Evolutionary conservation across 495 filamentous ascomycete genomes (phyloP), one percentile per base, ranked within the genome.

Genomic region (Xylaria acuta): DNA sequence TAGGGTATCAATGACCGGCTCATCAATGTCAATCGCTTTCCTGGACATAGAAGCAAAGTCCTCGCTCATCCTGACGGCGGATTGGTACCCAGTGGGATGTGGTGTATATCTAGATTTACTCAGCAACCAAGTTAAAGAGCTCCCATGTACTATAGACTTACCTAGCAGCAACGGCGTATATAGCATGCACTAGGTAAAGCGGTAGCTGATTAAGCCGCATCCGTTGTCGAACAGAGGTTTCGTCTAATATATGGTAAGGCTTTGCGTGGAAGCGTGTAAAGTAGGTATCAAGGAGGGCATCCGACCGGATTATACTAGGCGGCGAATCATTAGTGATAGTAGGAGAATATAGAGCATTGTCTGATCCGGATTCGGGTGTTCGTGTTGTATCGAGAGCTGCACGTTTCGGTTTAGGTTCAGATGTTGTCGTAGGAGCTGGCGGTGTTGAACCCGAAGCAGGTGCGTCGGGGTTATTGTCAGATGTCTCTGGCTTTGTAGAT

Each of bases 221-320:
- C 20, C 88, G 84, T 79, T 94, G 90, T 51, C 93, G 86, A 3
- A 90, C 90, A 0, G 84, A 84, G 0, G 88, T 78, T 78, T 97
- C 93, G 71, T 97, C 92, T 2, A 97, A 80, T 63, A 97, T 89
- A 72, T 91, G 86, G 71, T 91, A 95, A 14, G 93, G 92, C 73
- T 93, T 94, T 47, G 90, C 91, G 77, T 95, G 92, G 49, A 94
- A 85, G 45, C 92, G 88, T 16, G 85, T 79, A 80, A 97, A 97
- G 77, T 92, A 97, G 7, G 88, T 88, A 73, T 97, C 91, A 12
- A 95, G 83, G 47, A 94, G 83, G 0, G 87, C 82, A 72, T 93
- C 88, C 0, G 86, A 84, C 53, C 88, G 82, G 7, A 85, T n/a
- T n/a, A n/a, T 73, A 36, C 72, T 75, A 5, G 82, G 79, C 0